Percentiles rank a stretch among this genome's conserved stretches.
phyloP scores from a whole-genome alignment of 805 yeast genomes.

The Wickerhamomyces strasburgensis region DNA sequence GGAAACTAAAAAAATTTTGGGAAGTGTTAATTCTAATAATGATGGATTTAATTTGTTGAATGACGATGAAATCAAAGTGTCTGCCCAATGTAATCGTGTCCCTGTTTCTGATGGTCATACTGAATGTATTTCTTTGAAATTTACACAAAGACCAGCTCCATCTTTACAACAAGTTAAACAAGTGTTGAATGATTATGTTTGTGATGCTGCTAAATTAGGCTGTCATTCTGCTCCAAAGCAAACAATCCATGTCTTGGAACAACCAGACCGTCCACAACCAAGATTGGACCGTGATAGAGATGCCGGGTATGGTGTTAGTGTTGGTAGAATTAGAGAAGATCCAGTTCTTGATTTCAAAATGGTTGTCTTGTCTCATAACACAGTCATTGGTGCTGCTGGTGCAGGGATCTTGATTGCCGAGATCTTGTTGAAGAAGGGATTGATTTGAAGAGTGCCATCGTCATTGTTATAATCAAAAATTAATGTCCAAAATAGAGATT shows the following conservation, averaged over 20 bases:
- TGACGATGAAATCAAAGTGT: slow-evolving; percentile 72
- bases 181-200: slow-evolving; percentile 63
- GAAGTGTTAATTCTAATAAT: slow-evolving; percentile 48
- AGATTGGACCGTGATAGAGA: slow-evolving; percentile 95
- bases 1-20: slow-evolving; percentile 95
- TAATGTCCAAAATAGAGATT: too few relatives aligned
- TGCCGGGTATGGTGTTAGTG: slow-evolving; percentile 87
- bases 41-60: slow-evolving; percentile 52
- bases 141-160: slow-evolving; percentile 80
- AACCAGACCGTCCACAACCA: slow-evolving; percentile 94
- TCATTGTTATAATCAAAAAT: too few relatives aligned
- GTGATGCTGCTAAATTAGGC: slow-evolving; percentile 75
- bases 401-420: slow-evolving; percentile 96
- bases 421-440: slow-evolving; percentile 68
- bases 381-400: slow-evolving; percentile 98
- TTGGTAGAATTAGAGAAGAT: slow-evolving; percentile 91
- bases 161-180: slow-evolving; percentile 73
- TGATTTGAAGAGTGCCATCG: slow-evolving; percentile 58
- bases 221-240: slow-evolving; percentile 93
- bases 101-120: slow-evolving; percentile 98
- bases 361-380: slow-evolving; percentile 97
- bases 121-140: slow-evolving; percentile 84
- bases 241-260: slow-evolving; percentile 88
- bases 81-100: slow-evolving; percentile 96
- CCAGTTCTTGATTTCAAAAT: slow-evolving; percentile 91